Evolutionary conservation across 345 rosid species (phyloP).

Genomic region (Populus pruinosa): DNA sequence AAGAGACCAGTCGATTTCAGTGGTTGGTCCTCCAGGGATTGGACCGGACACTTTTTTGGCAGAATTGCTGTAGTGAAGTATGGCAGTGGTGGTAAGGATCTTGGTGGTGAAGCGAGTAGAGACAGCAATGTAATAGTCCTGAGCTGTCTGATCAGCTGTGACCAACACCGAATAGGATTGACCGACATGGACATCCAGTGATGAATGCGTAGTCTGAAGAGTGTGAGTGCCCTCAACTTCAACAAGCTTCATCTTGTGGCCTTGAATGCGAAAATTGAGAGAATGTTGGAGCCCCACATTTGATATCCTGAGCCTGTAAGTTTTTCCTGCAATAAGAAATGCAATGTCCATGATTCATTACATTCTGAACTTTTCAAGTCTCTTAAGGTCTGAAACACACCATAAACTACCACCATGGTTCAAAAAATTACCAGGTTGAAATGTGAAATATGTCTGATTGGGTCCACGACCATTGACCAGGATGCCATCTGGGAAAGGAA

Average conservation of each 20-base stretch:
- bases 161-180: constrained; percentile 86
- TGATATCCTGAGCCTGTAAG: constrained; percentile 79
- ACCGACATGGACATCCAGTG: constrained; percentile 78
- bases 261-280: constrained; percentile 63
- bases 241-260: constrained; percentile 71
- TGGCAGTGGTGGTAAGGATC: constrained; percentile 41
- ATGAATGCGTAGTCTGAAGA: constrained; percentile 52
- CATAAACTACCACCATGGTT: too few species aligned
- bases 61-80: constrained; percentile 71
- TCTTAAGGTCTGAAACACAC: too few species aligned
- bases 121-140: constrained; percentile 57
- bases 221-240: constrained; percentile 96
- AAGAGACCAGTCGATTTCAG: constrained; percentile 56
- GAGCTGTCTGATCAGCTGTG: constrained; percentile 66
- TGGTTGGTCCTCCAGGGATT: constrained; percentile 44
- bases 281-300: constrained; percentile 78
- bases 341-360: not conserved
- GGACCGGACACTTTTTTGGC: constrained; percentile 37
- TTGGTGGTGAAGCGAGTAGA: constrained; percentile 54
- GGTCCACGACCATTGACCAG: constrained; percentile 26
- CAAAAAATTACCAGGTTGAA: constrained; percentile 14
- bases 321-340: constrained; percentile 47
- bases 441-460: constrained; percentile 9
- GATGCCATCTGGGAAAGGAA: constrained; percentile 24
- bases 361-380: too few species aligned